Percentiles rank a stretch among this genome's conserved stretches.
phyloP scores from a whole-genome alignment of 306 rosid species.

The Ochetophila trinervis region DNA sequence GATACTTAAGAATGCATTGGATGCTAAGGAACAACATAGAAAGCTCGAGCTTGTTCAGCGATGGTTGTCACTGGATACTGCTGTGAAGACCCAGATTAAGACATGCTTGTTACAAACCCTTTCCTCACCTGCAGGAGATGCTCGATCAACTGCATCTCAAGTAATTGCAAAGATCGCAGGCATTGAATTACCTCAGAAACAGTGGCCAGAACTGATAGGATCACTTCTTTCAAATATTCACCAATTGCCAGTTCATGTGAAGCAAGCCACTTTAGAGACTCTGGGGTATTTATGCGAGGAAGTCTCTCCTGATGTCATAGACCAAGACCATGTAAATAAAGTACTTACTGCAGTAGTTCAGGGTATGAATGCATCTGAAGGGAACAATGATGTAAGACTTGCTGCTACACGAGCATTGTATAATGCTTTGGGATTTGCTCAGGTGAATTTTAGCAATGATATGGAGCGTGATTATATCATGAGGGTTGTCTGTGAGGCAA shows the following conservation, averaged over 20 bases:
- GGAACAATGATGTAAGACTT: slow-evolving; percentile 76
- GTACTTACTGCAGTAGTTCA: slow-evolving; percentile 91
- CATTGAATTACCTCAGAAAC: slow-evolving; percentile 82
- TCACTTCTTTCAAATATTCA: slow-evolving; percentile 74
- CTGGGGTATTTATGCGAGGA: slow-evolving; percentile 91
- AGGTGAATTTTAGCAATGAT: slow-evolving; percentile 80
- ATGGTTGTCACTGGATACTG: slow-evolving; percentile 69
- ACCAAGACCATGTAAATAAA: slow-evolving; percentile 84
- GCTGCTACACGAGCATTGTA: slow-evolving; percentile 80
- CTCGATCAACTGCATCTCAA: slow-evolving; percentile 85
- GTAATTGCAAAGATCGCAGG: slow-evolving; percentile 87
- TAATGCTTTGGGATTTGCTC: slow-evolving; percentile 83
- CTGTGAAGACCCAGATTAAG: slow-evolving; percentile 66
- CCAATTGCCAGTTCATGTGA: slow-evolving; percentile 70
- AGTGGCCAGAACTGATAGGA: slow-evolving; percentile 86
- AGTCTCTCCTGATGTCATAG: slow-evolving; percentile 73
- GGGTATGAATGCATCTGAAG: slow-evolving; percentile 77
- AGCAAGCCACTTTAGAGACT: slow-evolving; percentile 87
- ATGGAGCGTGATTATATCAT: slow-evolving; percentile 89
- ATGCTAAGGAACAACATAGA: slow-evolving; percentile 81
- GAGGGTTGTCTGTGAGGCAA: slow-evolving; percentile 91
- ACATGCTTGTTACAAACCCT: slow-evolving; percentile 69
- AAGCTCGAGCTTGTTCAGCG: slow-evolving; percentile 75
- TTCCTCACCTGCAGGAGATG: slow-evolving; percentile 57
- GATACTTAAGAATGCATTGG: slow-evolving; percentile 84